phyloP scores from a whole-genome alignment of 1,139 yeast species.

The Blastobotrys malaysiensis region DNA sequence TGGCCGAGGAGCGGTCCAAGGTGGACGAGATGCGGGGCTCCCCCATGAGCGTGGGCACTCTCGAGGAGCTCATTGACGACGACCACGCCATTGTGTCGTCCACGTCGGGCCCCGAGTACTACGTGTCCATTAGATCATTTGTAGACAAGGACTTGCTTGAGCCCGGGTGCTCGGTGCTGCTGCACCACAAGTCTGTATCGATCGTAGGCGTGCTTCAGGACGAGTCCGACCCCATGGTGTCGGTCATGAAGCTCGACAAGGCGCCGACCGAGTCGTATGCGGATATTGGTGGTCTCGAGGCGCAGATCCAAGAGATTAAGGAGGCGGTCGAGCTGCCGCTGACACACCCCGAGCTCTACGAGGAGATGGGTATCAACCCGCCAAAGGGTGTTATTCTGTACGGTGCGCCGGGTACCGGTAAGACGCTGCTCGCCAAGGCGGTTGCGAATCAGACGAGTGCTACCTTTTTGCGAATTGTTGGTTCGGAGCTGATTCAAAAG shows the following conservation, averaged over 20 bases:
- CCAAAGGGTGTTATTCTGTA: conserved; percentile 98
- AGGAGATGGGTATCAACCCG: conserved; percentile 98
- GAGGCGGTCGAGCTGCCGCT: conserved; percentile 97
- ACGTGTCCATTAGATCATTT: conserved; percentile 92
- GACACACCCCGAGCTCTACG: conserved; percentile 95
- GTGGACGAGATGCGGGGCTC: conserved; percentile 94
- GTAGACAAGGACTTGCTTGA: conserved; percentile 94
- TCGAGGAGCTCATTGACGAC: conserved; percentile 95
- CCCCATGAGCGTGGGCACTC: conserved; percentile 94
- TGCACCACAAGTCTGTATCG: conserved; percentile 93
- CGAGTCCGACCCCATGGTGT: conserved; percentile 97
- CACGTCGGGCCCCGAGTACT: conserved; percentile 94
- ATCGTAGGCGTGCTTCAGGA: conserved; percentile 94
- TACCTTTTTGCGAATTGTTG: conserved; percentile 91
- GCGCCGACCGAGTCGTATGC: conserved; percentile 97
- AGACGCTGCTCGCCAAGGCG: conserved; percentile 93
- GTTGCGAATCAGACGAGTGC: conserved; percentile 98
- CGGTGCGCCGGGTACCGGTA: conserved; percentile 99
- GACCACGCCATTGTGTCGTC: conserved; percentile 98
- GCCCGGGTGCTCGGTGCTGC: conserved; percentile 95
- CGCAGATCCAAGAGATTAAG: conserved; percentile 95
- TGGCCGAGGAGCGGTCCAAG: conserved; percentile 91
- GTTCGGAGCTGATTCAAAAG: conserved; percentile 94
- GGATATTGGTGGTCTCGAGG: conserved; percentile 95
- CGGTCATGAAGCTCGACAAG: conserved; percentile 95